Conservation (phyloP, 371 early-diverging fungal genomes). For the Choanephora cucurbitarum region DNA sequence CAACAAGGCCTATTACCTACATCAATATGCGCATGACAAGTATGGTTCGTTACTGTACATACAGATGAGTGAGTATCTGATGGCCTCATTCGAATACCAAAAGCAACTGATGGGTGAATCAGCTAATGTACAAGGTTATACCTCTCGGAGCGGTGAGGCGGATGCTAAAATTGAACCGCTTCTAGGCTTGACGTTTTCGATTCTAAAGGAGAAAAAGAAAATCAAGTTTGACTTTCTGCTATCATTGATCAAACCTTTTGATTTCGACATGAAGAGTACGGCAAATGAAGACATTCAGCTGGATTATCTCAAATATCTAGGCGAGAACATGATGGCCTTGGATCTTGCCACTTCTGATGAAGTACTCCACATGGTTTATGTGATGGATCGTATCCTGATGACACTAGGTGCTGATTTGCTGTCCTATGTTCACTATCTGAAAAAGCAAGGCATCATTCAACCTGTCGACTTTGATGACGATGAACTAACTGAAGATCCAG, state of each 20-base stretch:
- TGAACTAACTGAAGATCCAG: slow-evolving; percentile 3
- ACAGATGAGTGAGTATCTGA: slow-evolving; percentile 72
- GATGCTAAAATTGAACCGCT: slow-evolving; percentile 61
- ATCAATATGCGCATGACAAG: slow-evolving; percentile 77
- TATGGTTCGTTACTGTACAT: slow-evolving; percentile 83
- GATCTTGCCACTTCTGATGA: slow-evolving; percentile 81
- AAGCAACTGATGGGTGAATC: slow-evolving; percentile 34
- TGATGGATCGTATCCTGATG: slow-evolving; percentile 70
- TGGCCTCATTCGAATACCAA: slow-evolving; percentile 74
- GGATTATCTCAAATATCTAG: slow-evolving; percentile 71
- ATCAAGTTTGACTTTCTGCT: slow-evolving; percentile 73
- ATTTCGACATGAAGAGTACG: slow-evolving; percentile 49
- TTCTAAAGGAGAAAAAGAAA: slow-evolving; percentile 68
- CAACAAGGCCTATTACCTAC: slow-evolving; percentile 70
- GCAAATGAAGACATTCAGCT: slow-evolving; percentile 46
- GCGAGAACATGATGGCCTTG: slow-evolving; percentile 76
- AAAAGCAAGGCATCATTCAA: slow-evolving; percentile 18
- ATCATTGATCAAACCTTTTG: slow-evolving; percentile 69
- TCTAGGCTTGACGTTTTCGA: slow-evolving; percentile 66
- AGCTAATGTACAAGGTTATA: background rate
- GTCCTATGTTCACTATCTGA: slow-evolving; percentile 44
- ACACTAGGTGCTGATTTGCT: slow-evolving; percentile 65
- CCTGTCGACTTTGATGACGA: slow-evolving; percentile 1
- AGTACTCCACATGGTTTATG: slow-evolving; percentile 69
- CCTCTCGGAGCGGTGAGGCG: slow-evolving; percentile 46